Evolutionary conservation across 805 yeast genomes (phyloP), one percentile per base, ranked within the genome.

Genomic region (Myxozyma monticola): DNA sequence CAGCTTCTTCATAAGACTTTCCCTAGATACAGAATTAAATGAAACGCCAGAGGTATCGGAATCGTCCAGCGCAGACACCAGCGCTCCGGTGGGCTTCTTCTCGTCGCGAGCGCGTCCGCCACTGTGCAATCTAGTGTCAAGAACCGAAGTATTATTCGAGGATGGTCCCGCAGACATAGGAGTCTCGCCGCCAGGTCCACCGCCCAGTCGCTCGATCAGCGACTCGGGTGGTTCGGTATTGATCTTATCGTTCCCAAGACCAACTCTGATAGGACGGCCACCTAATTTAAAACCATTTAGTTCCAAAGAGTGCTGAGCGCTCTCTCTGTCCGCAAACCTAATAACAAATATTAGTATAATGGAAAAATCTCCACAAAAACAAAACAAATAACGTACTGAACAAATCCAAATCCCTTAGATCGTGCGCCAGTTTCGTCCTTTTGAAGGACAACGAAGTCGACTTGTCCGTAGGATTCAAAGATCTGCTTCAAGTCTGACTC

Each of bases 401-500:
- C 75, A 62, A 88, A 88, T 0, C 88, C 93, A 67, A 84, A 88
- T 0, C 96, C 96, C 67, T 89, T 88, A 1, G 96, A 87, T 58
- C 82, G 77, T 25, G 33, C 56, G 3, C 95, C 93, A 0, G 88
- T 85, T 68, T 93, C 78, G 62, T 89, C 96, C 42, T 85, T 68
- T 4, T 96, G 96, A 62, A 89, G 75, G 65, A 85, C 93, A 1
- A 88, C 95, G 67, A 86, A 95, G 56, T 81, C 85, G 26, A 89
- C 70, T 12, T 73, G 70, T 14, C 97, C 97, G 65, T 71, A 89
- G 2, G 76, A 67, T 20, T 75, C 62, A 61, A 90, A 88, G n/a
- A 88, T 71, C 17, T 76, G 69, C 36, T 72, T 71, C 67, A 88
- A 84, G 47, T 89, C 96, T 3, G 79, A 77, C 47, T 89, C 96